Evolutionary conservation across 768 basidiomycete species (phyloP).

Genomic region (Chalciporus piperatus): DNA sequence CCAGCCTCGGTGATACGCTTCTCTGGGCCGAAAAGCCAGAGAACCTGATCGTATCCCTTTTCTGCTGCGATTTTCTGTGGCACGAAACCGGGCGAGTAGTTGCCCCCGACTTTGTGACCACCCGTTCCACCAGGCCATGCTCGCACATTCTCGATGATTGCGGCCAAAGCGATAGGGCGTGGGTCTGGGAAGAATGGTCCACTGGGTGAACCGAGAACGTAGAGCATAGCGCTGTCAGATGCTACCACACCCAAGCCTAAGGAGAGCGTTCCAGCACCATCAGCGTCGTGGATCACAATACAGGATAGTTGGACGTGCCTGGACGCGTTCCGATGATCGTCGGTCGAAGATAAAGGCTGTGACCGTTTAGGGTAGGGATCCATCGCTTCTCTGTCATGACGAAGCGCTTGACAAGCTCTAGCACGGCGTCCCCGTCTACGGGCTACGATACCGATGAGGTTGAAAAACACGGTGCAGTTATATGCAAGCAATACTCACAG

Average conservation of each 20-base stretch:
- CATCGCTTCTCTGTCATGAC: slow-evolving; percentile 72
- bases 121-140: slow-evolving; percentile 83
- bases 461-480: too few species aligned
- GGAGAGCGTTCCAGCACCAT: not conserved
- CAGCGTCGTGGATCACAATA: not conserved
- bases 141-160: slow-evolving; percentile 72
- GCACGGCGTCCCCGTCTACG: slow-evolving; percentile 46
- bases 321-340: slow-evolving; percentile 56
- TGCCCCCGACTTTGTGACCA: slow-evolving; percentile 58
- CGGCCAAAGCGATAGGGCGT: slow-evolving; percentile 53
- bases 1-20: slow-evolving; percentile 58
- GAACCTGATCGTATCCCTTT: slow-evolving; percentile 71
- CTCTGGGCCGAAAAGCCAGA: slow-evolving; percentile 73
- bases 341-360: slow-evolving; percentile 86
- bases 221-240: slow-evolving; percentile 78
- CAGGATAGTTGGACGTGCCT: slow-evolving; percentile 20
- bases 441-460: slow-evolving; percentile 19
- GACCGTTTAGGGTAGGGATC: slow-evolving; percentile 73
- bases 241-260: slow-evolving; percentile 67
- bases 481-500: slow-evolving; percentile 39
- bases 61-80: slow-evolving; percentile 65
- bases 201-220: slow-evolving; percentile 70
- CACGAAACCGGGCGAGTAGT: slow-evolving; percentile 59
- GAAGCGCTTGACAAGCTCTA: slow-evolving; percentile 61
- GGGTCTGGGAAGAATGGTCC: slow-evolving; percentile 53